These are phyloP conservation scores for Diaporthe caulivora DNA, from an alignment of 2,329 filamentous ascomycete genomes.

Conservation along the genomic window DNA sequence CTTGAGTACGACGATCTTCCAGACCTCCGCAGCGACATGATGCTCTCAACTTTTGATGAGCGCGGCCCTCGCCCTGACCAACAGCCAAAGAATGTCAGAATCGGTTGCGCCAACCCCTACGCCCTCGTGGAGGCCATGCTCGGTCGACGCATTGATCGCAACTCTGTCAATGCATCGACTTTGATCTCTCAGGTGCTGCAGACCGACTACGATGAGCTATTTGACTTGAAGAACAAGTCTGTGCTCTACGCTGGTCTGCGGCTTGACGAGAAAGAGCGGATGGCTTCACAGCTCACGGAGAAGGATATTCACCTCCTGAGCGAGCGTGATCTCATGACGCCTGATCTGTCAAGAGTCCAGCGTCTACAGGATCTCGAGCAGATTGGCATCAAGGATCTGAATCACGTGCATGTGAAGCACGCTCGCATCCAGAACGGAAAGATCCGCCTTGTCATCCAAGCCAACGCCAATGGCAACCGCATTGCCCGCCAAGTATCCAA, in stretches of 20 bases:
- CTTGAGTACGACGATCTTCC: constrained; percentile 53
- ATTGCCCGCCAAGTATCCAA: constrained; percentile 50
- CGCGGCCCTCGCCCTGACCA: constrained; percentile 48
- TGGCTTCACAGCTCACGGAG: constrained; percentile 52
- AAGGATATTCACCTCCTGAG: constrained; percentile 57
- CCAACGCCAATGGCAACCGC: constrained; percentile 47
- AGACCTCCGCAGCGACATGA: constrained; percentile 43
- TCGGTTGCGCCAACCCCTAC: constrained; percentile 59
- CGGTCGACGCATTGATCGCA: constrained; percentile 53
- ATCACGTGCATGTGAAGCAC: constrained; percentile 52
- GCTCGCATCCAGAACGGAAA: constrained; percentile 59
- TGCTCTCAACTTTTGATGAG: constrained; percentile 43
- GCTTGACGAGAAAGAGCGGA: constrained; percentile 53
- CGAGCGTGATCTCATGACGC: constrained; percentile 57
- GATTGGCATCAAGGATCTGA: constrained; percentile 55
- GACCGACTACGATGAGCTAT: constrained; percentile 62
- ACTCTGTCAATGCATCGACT: constrained; percentile 46
- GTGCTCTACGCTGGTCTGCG: constrained; percentile 58
- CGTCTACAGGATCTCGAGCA: constrained; percentile 54
- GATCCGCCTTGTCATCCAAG: constrained; percentile 55
- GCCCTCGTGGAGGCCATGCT: constrained; percentile 58
- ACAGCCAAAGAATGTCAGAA: constrained; percentile 52
- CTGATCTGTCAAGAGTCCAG: constrained; percentile 55
- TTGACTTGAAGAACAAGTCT: constrained; percentile 58
- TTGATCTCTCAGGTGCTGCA: constrained; percentile 58